Base-by-base conservation (phyloP, 345 rosid species). In the Melaleuca quinquenervia region DNA sequence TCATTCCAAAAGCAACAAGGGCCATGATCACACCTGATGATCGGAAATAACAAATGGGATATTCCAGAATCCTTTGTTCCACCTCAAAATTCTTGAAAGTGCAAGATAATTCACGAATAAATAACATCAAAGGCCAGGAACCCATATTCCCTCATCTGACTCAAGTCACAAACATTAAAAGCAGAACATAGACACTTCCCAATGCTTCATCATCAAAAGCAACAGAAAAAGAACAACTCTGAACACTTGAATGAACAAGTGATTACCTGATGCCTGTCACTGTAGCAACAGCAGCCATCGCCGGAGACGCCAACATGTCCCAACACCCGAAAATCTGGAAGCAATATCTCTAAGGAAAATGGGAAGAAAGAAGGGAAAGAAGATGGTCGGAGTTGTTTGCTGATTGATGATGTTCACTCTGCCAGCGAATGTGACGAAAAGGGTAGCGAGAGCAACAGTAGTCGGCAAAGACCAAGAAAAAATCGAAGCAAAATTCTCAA, bases 21-120 rank as follows among this genome's bases (percentile, higher is more conserved):
- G 88, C 91, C 92, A 90, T 91, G 88, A 92, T 90, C 96, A 93
- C 90, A 93, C 97, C 97, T 94, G 96, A 94, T 90, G 84, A 84
- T 91, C 90, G 93, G 92, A 93, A 95, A 83, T 93, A 87, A 93
- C 92, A 88, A 94, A 92, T 91, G 89, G 90, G 89, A 92, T 87
- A 88, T 88, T 90, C 82, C 90, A 84, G 89, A 90, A 88, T 86
- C 82, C 87, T 87, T 88, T 88, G 83, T 88, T 86, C 88, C 89
- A 89, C 85, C 89, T 88, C 74, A 90, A 87, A 90, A 86, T 86
- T 20, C 85, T 82, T 70, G 52, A 87, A 51, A 53, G 80, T 41
- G 80, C 58, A 74, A 45, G 84, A 85, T 54, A 54, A 64, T 58
- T 10, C 82, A 26, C 21, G 44, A 83, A 82, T 51, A 11, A 49